Percentiles rank a stretch among this genome's conserved stretches.
Evolutionary conservation across 176 grass and related monocot species (phyloP).

Genomic region (Triticum dicoccoides): DNA sequence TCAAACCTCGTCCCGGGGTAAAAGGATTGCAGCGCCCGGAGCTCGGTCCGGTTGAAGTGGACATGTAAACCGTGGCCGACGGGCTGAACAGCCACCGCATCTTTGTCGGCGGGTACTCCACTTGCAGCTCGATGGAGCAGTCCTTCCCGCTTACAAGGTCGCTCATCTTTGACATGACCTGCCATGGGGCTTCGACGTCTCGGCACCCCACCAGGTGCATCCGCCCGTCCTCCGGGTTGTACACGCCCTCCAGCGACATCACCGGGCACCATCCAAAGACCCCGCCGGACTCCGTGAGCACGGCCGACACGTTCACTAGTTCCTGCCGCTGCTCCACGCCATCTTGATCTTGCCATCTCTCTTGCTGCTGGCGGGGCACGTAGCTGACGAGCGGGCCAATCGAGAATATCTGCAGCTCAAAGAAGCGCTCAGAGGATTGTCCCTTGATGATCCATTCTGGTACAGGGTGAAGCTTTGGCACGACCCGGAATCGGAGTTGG

Average conservation of each 20-base stretch:
- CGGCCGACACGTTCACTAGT: slow-evolving; percentile 43
- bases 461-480: background rate
- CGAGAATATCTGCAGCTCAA: background rate
- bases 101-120: slow-evolving; percentile 43
- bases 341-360: background rate
- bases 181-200: slow-evolving; percentile 25
- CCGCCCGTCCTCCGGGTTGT: slow-evolving; percentile 34
- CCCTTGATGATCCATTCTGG: background rate
- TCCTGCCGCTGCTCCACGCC: background rate
- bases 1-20: slow-evolving; percentile 20
- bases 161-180: slow-evolving; percentile 5
- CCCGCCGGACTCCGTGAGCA: background rate
- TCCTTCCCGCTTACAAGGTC: slow-evolving; percentile 43
- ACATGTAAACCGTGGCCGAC: slow-evolving; percentile 34
- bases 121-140: slow-evolving; percentile 49
- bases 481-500: slow-evolving; percentile 1
- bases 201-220: slow-evolving; percentile 58
- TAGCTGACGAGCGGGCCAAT: background rate
- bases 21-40: slow-evolving; percentile 27
- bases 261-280: slow-evolving; percentile 7
- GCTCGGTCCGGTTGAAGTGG: slow-evolving; percentile 35
- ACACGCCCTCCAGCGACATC: slow-evolving; percentile 53
- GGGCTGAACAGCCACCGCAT: slow-evolving; percentile 38
- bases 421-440: background rate
- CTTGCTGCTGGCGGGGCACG: background rate